These are phyloP conservation scores for Vitis rotundifolia DNA, from an alignment of 164 flowering plant species.

Conservation along the genomic window DNA sequence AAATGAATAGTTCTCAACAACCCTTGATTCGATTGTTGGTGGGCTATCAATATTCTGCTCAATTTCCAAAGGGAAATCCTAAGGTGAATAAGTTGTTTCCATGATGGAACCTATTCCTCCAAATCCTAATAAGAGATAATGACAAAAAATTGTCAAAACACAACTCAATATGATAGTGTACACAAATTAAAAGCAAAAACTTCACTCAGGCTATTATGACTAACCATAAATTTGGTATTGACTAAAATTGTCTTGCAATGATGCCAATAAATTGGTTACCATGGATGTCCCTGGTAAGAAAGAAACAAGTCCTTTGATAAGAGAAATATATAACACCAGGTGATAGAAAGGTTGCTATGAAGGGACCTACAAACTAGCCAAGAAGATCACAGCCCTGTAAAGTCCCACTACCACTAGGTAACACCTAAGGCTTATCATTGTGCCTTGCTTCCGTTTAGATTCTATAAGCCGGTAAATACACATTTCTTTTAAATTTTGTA, in stretches of 20 bases:
- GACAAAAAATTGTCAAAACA: not conserved
- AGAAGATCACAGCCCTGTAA: constrained; percentile 62
- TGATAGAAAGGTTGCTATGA: not conserved
- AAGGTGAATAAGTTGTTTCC: no score
- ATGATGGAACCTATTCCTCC: no score
- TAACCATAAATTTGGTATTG: constrained; percentile 62
- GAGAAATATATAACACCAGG: not conserved
- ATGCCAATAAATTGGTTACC: constrained; percentile 76
- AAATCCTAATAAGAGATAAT: no score
- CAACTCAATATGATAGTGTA: not conserved
- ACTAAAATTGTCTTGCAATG: constrained; percentile 62
- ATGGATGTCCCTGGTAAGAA: constrained; percentile 64
- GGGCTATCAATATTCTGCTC: no score
- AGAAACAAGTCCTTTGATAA: not conserved
- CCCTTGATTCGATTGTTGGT: no score
- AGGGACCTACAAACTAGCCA: constrained; percentile 66
- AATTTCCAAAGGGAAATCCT: no score
- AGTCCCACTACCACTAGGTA: no score
- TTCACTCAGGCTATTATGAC: not conserved
- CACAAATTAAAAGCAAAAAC: not conserved
- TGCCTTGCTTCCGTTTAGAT: no score
- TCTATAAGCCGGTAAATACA: constrained; percentile 25
- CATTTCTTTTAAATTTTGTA: constrained; percentile 59
- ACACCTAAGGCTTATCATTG: no score
- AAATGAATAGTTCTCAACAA: no score